Base-by-base conservation (phyloP, 106 monocot species). In the Acorus gramineus region DNA sequence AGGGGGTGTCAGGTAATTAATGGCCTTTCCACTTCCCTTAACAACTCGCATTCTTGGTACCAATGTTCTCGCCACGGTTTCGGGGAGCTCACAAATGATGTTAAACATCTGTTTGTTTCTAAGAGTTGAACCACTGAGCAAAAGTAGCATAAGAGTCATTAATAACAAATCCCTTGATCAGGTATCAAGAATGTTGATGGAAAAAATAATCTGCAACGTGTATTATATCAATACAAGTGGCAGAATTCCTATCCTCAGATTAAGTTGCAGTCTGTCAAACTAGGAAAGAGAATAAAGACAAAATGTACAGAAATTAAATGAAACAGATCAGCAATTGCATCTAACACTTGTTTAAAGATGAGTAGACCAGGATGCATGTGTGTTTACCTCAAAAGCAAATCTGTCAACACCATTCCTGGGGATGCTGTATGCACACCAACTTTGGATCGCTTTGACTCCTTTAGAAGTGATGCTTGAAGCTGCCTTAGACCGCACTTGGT, bases 91-190 rank as follows among this genome's bases (percentile, higher is more conserved):
- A 11, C 95, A 96, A 47, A 96, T 96, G 61, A 96, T 85, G 69
- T 96, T 96, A 63, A 96, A 96, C 95, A 96, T 90, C 58, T 96
- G 90, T 57, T 96, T 96, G 65, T 96, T 96, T 71, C 66, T 76
- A 55, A 96, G 80, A 14, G 78, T 75, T 61, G 95, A 90, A 66
- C 95, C 95, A 58, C 95, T 96, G 28, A 28, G 78, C 73, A 73
- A 57, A 54, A 72, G n/a, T 49, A 49, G 52, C 14, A 60, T 64
- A 4, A 45, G 14, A 8, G 7, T 61, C 61, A 43, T 6, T 28
- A 43, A 62, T 28, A 28, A 28, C 28, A 28, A 28, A 28, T 28
- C 28, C 28, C 28, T 28, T 28, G 28, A 28, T 28, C 28, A 28
- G 28, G 28, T 28, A 28, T 28, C 28, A 28, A 28, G 28, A 28